Evolutionary conservation across 805 yeast species (phyloP).

Genomic region (Starmerella vaccinii): DNA sequence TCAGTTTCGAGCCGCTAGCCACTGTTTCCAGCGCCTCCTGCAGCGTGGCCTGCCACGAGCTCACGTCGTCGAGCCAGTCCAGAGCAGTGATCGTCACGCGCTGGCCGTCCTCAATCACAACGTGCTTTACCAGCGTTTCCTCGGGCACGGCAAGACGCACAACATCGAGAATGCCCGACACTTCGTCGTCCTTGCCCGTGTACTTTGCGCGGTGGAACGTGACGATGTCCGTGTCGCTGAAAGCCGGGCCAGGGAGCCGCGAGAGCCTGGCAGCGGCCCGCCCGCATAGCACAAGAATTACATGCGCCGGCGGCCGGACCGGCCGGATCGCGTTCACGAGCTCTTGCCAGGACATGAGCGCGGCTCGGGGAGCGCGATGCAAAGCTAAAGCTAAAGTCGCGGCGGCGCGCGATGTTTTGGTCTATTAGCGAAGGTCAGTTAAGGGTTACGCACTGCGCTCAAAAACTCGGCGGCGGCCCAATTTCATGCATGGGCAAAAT

Average conservation of each 20-base stretch:
- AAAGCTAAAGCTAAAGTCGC: too few relatives aligned
- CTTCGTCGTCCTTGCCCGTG: not conserved
- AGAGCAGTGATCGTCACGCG: not conserved
- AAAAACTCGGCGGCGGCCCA: too few relatives aligned
- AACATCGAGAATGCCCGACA: not conserved
- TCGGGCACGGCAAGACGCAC: not conserved
- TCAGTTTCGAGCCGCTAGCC: not conserved
- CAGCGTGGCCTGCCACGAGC: not conserved
- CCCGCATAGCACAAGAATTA: not conserved
- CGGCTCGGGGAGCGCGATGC: too few relatives aligned
- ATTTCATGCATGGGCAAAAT: too few relatives aligned
- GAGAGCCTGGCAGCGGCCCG: not conserved
- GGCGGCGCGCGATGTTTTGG: too few relatives aligned
- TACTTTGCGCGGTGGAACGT: conserved; percentile 1
- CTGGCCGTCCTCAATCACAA: not conserved
- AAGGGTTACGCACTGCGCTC: not conserved
- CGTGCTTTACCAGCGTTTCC: not conserved
- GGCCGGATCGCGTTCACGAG: not conserved
- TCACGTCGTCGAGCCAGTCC: conserved; percentile 8
- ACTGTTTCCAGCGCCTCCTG: not conserved
- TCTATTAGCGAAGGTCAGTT: not conserved
- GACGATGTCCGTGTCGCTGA: not conserved
- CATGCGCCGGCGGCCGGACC: not conserved
- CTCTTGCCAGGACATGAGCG: not conserved
- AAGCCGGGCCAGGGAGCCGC: conserved; percentile 1